These are phyloP conservation scores for Sugiyamaella chiloensis DNA, from an alignment of 805 yeast genomes.

Conservation along the genomic window DNA sequence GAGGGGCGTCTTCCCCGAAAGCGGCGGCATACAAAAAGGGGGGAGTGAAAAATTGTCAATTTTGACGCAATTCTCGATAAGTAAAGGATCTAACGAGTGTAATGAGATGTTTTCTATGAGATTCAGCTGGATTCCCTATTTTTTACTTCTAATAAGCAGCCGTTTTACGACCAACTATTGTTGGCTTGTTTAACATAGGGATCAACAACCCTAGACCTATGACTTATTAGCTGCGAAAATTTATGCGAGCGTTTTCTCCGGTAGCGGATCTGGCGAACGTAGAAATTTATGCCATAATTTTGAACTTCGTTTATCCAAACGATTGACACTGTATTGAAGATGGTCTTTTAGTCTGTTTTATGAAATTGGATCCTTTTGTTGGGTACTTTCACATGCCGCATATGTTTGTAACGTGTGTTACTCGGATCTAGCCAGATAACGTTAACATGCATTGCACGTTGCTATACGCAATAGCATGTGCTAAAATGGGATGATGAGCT, in stretches of 20 bases:
- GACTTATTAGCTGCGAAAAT: slow-evolving; percentile 3
- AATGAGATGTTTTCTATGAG: not conserved
- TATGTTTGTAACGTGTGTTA: not conserved
- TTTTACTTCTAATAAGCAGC: not conserved
- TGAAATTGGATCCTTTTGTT: too few species aligned
- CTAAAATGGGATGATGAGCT: too few species aligned
- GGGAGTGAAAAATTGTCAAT: not conserved
- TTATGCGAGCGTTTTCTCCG: not conserved
- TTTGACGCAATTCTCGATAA: not conserved
- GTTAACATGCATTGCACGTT: slow-evolving; percentile 5
- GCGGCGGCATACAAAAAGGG: not conserved
- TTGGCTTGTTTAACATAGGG: not conserved
- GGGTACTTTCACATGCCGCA: slow-evolving; percentile 6
- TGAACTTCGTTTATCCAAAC: not conserved
- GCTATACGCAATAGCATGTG: too few species aligned
- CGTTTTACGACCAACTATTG: not conserved
- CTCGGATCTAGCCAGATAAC: slow-evolving; percentile 3
- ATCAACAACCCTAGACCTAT: not conserved
- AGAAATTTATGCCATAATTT: not conserved
- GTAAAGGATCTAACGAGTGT: too few species aligned
- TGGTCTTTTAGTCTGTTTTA: not conserved
- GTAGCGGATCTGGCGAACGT: not conserved
- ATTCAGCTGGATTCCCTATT: not conserved
- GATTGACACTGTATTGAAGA: too few species aligned
- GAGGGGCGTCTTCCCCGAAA: not conserved